phyloP scores from a whole-genome alignment of 2,329 filamentous ascomycete species.

The Phialocephala subalpina region DNA sequence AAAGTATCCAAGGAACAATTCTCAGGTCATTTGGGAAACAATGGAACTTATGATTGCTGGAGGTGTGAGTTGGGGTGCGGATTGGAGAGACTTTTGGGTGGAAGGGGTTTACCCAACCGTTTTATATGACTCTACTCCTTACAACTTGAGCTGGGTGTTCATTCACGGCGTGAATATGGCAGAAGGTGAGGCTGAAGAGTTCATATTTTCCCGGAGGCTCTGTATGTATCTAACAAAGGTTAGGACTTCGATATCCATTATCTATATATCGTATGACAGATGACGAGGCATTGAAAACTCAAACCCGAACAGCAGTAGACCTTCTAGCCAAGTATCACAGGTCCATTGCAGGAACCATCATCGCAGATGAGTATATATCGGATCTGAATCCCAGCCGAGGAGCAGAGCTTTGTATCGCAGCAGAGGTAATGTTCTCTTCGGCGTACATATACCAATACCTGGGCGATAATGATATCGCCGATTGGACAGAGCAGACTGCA shows the following conservation, averaged over 20 bases:
- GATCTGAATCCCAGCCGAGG: conserved; percentile 14
- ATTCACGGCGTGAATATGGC: conserved; percentile 50
- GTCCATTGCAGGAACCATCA: conserved; percentile 51
- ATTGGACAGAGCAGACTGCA: conserved; percentile 58
- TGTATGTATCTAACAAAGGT: too few species aligned
- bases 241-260: not conserved
- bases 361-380: conserved; percentile 43
- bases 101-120: conserved; percentile 32
- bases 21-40: conserved; percentile 40
- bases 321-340: conserved; percentile 50
- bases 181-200: conserved; percentile 8
- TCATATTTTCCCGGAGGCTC: not conserved
- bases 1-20: conserved; percentile 38
- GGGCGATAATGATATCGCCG: conserved; percentile 52
- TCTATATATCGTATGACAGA: not conserved
- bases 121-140: conserved; percentile 9
- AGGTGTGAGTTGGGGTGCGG: conserved; percentile 33
- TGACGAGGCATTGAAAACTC: not conserved
- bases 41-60: conserved; percentile 39
- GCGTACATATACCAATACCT: conserved; percentile 46
- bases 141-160: conserved; percentile 14
- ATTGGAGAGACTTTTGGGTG: conserved; percentile 28
- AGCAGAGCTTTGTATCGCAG: conserved; percentile 47
- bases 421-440: conserved; percentile 46
- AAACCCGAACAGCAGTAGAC: conserved; percentile 47